Base-by-base conservation (phyloP, 176 grass and related monocot genomes). In the Musa itinerans region DNA sequence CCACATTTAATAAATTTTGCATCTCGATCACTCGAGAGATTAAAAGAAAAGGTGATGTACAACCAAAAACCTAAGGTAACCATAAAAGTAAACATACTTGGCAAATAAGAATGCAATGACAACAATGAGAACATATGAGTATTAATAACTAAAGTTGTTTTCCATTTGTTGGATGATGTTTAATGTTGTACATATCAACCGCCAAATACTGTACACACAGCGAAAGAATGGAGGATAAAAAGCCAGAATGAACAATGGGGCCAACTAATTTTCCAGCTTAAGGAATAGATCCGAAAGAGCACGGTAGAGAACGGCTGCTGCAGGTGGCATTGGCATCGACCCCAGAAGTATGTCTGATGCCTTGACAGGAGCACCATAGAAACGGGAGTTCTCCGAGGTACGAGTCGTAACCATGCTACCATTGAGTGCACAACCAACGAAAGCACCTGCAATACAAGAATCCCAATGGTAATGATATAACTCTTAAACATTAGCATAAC, bases 341-440 rank as follows among this genome's bases (percentile, higher is more conserved):
- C 89, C 93, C 20, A 96, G 81, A 76, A 96, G 93, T 58, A 96
- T 96, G 51, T 96, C 89, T 43, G 77, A 83, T 77, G 87, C 83
- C 74, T 85, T 83, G 17, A 90, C 73, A 23, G 79, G 77, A 34
- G 76, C 85, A 14, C 93, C 90, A 53, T 96, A 96, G 73, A 96
- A 96, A 12, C 21, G 83, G 21, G 77, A 81, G 86, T 96, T 96
- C 79, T 83, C 83, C 0, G 81, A 83, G 14, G 79, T 69, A 52
- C 85, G 54, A 50, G 87, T 86, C 15, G 92, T 87, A 50, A 86
- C 84, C 74, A 89, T 58, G 49, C 79, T 92, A 79, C 93, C 90
- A 77, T 93, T 88, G 23, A 93, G 63, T 15, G 89, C 85, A 74
- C 87, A 90, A 59, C 90, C 93, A 26, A 93, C 79, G 85, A 97